Conservation (phyloP, 805 yeast species). For the Debaryomyces hansenii region DNA sequence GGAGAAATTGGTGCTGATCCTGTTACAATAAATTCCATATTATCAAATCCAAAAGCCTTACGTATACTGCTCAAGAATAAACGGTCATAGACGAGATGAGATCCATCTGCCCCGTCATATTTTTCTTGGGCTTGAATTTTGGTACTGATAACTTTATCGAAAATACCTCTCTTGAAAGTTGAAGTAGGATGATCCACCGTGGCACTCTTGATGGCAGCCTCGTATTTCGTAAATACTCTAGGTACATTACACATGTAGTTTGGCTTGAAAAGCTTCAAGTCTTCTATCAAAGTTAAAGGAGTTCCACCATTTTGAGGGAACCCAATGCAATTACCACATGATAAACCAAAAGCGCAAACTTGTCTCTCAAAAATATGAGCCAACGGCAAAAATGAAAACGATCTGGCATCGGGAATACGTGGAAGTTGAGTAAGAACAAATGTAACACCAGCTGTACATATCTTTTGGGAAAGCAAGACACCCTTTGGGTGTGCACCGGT, state of each 20-base stretch:
- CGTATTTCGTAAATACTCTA: constrained; percentile 39
- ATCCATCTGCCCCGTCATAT: constrained; percentile 38
- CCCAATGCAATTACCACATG: constrained; percentile 28
- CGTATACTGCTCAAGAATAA: constrained; percentile 18
- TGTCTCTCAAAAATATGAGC: constrained; percentile 40
- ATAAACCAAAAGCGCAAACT: constrained; percentile 18
- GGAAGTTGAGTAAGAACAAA: constrained; percentile 24
- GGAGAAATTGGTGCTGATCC: constrained; percentile 73
- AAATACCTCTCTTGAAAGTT: constrained; percentile 12
- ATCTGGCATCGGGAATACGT: constrained; percentile 8
- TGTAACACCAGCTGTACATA: constrained; percentile 16
- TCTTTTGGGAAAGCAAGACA: constrained; percentile 48
- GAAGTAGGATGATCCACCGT: constrained; percentile 1
- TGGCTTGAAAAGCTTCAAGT: constrained; percentile 28
- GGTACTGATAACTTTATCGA: constrained; percentile 19
- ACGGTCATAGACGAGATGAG: constrained; percentile 34
- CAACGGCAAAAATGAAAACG: constrained; percentile 31
- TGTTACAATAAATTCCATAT: constrained; percentile 21
- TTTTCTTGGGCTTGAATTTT: constrained; percentile 31
- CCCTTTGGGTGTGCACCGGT: constrained; percentile 79
- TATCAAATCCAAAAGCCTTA: constrained; percentile 26
- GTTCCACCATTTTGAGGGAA: constrained; percentile 25
- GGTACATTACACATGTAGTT: constrained; percentile 31
- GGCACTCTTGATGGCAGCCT: constrained; percentile 16
- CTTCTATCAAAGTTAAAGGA: constrained; percentile 25